Base-by-base conservation (phyloP, 345 rosid species). In the Isatis tinctoria region DNA sequence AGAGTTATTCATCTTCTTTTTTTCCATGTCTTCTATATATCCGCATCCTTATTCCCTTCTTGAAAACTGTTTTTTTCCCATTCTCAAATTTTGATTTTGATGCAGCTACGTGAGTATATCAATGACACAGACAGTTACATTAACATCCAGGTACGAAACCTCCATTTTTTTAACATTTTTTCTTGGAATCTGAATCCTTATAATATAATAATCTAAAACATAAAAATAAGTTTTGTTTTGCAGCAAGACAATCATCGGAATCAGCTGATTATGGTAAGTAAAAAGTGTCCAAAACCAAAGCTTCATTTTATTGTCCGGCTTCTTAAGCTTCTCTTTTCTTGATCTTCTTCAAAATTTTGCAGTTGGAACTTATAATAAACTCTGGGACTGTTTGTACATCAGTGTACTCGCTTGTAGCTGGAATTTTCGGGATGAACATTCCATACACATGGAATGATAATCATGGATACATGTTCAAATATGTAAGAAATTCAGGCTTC, bases 121-220 rank as follows among this genome's bases (percentile, higher is more conserved):
- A 97, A 95, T 71, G 98, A 92, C 75, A 95, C 99, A n/a, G 98
- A 95, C 86, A 96, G 90, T 79, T 92, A 95, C 82, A 95, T 95
- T 67, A 95, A 95, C 83, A 92, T 95, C 74, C 98, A 93, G 91
- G 98, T 87, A 26, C 24, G 6, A 53, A 43, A 30, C 18, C 39
- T 64, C 24, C 24, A 22, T 22, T 22, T 22, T 22, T 22, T 22
- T 22, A 22, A 22, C 24, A 22, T 22, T 22, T 74, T 39, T 66
- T 45, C 53, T 43, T 75, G 53, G 60, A 30, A 30, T n/a, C 8
- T 49, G 11, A 39, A 67, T 39, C 12, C n/a, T 62, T 33, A 0
- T 28, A 17, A 17, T 54, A 41, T 2, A 16, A 0, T 60, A 39
- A 10, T 53, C 18, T 60, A 45, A 44, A 60, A 17, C 22, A 5